Evolutionary conservation across 2,329 filamentous ascomycete genomes (phyloP).

Genomic region (Aspergillus arachidicola): DNA sequence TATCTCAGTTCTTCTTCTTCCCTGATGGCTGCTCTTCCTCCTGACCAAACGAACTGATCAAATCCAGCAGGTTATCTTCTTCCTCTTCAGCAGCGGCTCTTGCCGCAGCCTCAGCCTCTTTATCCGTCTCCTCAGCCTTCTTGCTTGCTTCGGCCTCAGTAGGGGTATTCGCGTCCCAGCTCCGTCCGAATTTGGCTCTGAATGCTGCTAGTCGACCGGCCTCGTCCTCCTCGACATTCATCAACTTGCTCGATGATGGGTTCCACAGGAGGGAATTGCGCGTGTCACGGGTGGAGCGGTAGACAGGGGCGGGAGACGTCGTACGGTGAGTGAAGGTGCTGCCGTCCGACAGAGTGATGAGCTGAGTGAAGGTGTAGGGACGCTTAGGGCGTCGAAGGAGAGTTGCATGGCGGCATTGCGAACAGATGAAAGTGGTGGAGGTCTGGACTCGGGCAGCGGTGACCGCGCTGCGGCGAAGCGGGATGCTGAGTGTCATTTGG

Average conservation of each 20-base stretch:
- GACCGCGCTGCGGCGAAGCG: slow-evolving; percentile 39
- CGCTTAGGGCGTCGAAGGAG: slow-evolving; percentile 85
- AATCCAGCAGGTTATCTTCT: slow-evolving; percentile 58
- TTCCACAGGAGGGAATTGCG: slow-evolving; percentile 92
- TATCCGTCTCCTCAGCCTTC: slow-evolving; percentile 16
- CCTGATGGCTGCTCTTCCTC: slow-evolving; percentile 38
- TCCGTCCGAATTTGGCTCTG: slow-evolving; percentile 77
- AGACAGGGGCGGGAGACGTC: slow-evolving; percentile 57
- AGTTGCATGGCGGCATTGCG: slow-evolving; percentile 77
- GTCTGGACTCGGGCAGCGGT: slow-evolving; percentile 24
- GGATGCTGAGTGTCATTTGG: slow-evolving; percentile 39
- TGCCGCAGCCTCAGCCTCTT: slow-evolving; percentile 36
- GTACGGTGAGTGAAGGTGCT: slow-evolving; percentile 66
- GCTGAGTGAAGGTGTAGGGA: slow-evolving; percentile 96
- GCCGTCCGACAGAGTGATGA: slow-evolving; percentile 89
- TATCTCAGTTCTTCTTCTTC: slow-evolving; percentile 37
- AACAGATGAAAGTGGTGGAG: slow-evolving; percentile 48
- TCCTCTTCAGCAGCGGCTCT: slow-evolving; percentile 47
- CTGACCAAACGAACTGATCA: slow-evolving; percentile 56
- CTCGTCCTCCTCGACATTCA: slow-evolving; percentile 93
- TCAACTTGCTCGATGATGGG: slow-evolving; percentile 75
- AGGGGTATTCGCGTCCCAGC: slow-evolving; percentile 67
- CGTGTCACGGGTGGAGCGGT: slow-evolving; percentile 74
- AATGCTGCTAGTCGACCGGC: slow-evolving; percentile 87
- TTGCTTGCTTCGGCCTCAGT: slow-evolving; percentile 33